These are phyloP conservation scores for Brassica juncea DNA, from an alignment of 345 rosid species.

Conservation along the genomic window DNA sequence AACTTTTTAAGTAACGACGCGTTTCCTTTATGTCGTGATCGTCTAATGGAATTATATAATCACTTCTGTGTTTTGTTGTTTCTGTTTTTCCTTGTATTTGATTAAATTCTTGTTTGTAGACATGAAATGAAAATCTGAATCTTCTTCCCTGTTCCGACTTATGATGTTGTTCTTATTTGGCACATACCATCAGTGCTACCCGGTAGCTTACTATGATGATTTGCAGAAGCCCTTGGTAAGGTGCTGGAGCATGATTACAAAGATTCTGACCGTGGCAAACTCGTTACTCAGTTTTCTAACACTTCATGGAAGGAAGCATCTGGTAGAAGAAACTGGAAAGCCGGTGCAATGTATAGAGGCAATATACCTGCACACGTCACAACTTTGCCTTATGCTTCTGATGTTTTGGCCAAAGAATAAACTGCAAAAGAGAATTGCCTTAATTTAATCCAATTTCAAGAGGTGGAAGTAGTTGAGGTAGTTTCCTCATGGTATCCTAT, in stretches of 20 bases:
- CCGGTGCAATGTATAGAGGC: constrained; percentile 91
- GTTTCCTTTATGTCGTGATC: no score
- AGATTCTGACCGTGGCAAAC: constrained; percentile 86
- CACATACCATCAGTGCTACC: constrained; percentile 94
- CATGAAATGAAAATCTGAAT: no score
- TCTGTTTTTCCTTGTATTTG: no score
- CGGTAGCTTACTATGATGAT: constrained; percentile 69
- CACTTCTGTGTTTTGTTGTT: no score
- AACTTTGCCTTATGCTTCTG: constrained; percentile 46
- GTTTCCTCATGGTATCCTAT: not conserved
- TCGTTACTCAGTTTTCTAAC: constrained; percentile 74
- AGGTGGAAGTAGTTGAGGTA: constrained; percentile 55
- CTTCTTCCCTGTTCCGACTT: constrained; percentile 63
- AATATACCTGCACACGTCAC: constrained; percentile 62
- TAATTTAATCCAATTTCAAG: constrained; percentile 49
- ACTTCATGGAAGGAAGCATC: constrained; percentile 88
- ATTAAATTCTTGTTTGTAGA: no score
- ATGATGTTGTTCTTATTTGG: constrained; percentile 96
- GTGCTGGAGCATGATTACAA: constrained; percentile 95
- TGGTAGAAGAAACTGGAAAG: constrained; percentile 83
- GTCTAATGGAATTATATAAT: no score
- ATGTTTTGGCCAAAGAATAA: constrained; percentile 41
- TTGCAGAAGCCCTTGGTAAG: constrained; percentile 49
- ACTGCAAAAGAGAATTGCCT: constrained; percentile 30
- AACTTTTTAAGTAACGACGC: no score